Evolutionary conservation across 495 filamentous ascomycete genomes (phyloP).

Genomic region (Aspergillus asperescens): DNA sequence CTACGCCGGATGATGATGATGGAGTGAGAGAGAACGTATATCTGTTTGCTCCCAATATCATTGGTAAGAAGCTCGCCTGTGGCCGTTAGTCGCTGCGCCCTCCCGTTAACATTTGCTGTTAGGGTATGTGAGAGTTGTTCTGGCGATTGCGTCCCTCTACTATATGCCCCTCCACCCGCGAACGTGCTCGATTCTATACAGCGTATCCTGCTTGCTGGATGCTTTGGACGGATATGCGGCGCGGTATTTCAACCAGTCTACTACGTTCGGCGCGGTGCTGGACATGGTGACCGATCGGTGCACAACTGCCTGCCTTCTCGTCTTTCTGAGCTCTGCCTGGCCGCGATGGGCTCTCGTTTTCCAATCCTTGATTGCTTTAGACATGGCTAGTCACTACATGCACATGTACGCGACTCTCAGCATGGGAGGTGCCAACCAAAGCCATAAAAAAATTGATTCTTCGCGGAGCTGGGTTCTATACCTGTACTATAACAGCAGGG

Average conservation of each 20-base stretch:
- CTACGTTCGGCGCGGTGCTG: conserved; percentile 88
- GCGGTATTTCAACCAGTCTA: conserved; percentile 81
- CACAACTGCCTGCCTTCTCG: conserved; percentile 87
- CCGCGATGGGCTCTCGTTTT: conserved; percentile 89
- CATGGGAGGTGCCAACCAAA: conserved; percentile 70
- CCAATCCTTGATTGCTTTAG: conserved; percentile 84
- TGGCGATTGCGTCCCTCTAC: conserved; percentile 88
- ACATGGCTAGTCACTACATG: conserved; percentile 94
- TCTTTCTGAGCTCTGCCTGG: conserved; percentile 88
- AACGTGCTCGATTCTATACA: conserved; percentile 88
- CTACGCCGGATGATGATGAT: conserved; percentile 14
- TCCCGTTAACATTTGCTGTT: conserved; percentile 10
- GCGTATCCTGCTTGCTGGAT: conserved; percentile 86
- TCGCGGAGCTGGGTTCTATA: conserved; percentile 68
- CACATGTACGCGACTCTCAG: conserved; percentile 90
- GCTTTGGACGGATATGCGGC: conserved; percentile 90
- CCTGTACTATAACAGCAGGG: conserved; percentile 94
- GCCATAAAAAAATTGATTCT: conserved; percentile 89
- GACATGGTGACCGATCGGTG: conserved; percentile 98
- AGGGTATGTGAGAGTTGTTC: conserved; percentile 87
- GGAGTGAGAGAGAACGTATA: conserved; percentile 79
- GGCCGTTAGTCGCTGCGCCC: neutral
- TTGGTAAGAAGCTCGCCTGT: conserved; percentile 58
- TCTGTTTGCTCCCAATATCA: conserved; percentile 89
- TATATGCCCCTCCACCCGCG: conserved; percentile 97